Base-by-base conservation (phyloP, 2,329 filamentous ascomycete genomes). In the Chalaropsis thielavioides region DNA sequence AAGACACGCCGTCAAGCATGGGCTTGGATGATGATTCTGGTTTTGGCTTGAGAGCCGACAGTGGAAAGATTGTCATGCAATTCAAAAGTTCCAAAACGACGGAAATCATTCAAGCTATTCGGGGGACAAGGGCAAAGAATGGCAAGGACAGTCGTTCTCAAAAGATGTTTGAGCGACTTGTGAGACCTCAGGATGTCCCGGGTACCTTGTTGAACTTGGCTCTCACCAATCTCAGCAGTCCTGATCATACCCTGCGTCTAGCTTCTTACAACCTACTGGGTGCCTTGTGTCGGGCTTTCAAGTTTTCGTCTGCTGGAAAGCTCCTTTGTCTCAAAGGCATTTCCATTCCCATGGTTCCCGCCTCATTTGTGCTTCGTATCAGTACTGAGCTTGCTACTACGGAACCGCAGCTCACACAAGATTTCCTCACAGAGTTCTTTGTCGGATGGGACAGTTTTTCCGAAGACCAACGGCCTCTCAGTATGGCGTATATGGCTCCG, bases 351-450 rank as follows among this genome's bases (percentile, higher is more conserved):
- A 72, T 83, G 46, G 83, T 87, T 67, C 81, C 85, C 1, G 82
- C 83, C 2, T 77, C 79, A 27, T 87, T 88, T 71, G 83, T 88
- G 51, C 76, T 88, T 69, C 80, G 81, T 59, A 84, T 88, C 59
- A 88, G 85, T 74, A 81, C 80, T 69, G 80, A 83, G 67, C 75
- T 88, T 17, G 84, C 85, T 8, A 73, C 76, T 38, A 80, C 83
- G 22, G 85, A 88, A 70, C 83, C 85, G 24, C 84, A 87, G 69
- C 77, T 88, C 7, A 88, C 85, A 0, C 81, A 80, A 7, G 85
- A 88, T 70, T 88, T 88, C 69, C 71, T 88, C 46, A 87, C 85
- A n/a, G 85, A 88, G 70, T 88, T 88, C 71, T 88, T 88, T 66
- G 83, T 87, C 27, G 83, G 85, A 19, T 88, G 85, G 85, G 84